These are phyloP conservation scores for Wallacemonas sp. DNA, from an alignment of 208 protist genomes.

Conservation along the genomic window DNA sequence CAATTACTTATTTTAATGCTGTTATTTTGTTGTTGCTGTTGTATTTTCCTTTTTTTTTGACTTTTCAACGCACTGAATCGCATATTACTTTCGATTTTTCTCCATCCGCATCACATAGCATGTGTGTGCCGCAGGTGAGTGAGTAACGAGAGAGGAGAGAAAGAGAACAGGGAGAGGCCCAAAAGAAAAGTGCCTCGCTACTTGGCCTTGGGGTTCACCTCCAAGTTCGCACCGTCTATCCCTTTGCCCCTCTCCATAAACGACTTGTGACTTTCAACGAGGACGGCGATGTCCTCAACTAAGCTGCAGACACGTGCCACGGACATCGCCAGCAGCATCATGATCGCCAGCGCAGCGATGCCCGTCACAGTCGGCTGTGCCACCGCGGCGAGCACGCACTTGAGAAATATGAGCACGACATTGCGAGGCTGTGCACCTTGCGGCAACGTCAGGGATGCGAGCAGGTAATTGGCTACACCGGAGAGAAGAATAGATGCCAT, in stretches of 20 bases:
- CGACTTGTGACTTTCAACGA: constrained; percentile 58
- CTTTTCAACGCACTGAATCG: background rate
- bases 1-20: too few relatives aligned
- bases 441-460: constrained; percentile 22
- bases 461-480: constrained; percentile 26
- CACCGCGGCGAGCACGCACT: constrained; percentile 45
- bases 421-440: constrained; percentile 9
- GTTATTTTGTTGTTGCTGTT: too few relatives aligned
- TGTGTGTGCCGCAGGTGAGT: too few relatives aligned
- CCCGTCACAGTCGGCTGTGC: constrained; percentile 70
- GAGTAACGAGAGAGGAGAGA: background rate
- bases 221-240: background rate
- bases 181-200: too few relatives aligned
- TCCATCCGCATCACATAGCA: too few relatives aligned
- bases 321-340: constrained; percentile 42
- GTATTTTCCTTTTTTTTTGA: background rate
- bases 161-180: background rate
- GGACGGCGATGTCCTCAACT: constrained; percentile 70
- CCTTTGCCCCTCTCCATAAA: constrained; percentile 20
- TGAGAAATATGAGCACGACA: constrained; percentile 30
- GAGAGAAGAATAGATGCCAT: constrained; percentile 48
- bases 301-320: constrained; percentile 39
- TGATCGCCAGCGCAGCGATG: constrained; percentile 43
- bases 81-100: too few relatives aligned
- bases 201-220: constrained; percentile 10